Conservation (phyloP, 2,329 filamentous ascomycete genomes). For the Aspergillus aculeatinus region DNA sequence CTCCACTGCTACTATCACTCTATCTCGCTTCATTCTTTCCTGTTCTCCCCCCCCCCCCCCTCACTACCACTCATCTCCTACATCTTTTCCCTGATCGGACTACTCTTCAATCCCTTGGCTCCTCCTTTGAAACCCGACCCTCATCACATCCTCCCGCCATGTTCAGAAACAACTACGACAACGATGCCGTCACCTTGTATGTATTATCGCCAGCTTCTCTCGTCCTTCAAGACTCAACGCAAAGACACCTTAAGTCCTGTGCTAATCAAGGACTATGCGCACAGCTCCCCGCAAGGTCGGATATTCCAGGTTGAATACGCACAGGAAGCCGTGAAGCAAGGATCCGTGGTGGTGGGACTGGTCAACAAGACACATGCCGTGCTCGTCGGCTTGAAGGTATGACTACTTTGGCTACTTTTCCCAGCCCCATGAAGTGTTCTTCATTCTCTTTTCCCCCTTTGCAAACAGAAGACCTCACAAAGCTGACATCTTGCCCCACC, state of each 20-base stretch:
- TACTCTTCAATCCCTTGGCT: background rate
- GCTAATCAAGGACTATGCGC: constrained; percentile 12
- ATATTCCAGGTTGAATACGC: constrained; percentile 99
- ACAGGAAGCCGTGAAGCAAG: constrained; percentile 97
- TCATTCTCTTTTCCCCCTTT: background rate
- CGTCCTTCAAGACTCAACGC: constrained; percentile 13
- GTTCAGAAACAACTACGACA: constrained; percentile 99
- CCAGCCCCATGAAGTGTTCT: constrained; percentile 2
- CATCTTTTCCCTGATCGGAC: background rate
- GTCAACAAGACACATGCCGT: constrained; percentile 98
- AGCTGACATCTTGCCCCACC: constrained; percentile 12
- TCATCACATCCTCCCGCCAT: constrained; percentile 50
- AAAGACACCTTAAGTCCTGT: constrained; percentile 7
- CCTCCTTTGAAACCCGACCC: constrained; percentile 2
- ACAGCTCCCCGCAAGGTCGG: constrained; percentile 93
- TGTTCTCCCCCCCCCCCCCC: constrained; percentile 12
- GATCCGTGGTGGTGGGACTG: constrained; percentile 94
- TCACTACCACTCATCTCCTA: constrained; percentile 11
- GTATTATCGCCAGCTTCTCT: constrained; percentile 40
- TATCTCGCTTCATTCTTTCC: constrained; percentile 6
- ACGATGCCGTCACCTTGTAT: constrained; percentile 99
- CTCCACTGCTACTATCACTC: constrained; percentile 7
- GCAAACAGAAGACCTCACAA: background rate
- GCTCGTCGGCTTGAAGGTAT: constrained; percentile 92
- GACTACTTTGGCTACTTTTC: background rate